These are phyloP conservation scores for Penstemon eatonii DNA, from an alignment of 257 asterid genomes.

Conservation along the genomic window DNA sequence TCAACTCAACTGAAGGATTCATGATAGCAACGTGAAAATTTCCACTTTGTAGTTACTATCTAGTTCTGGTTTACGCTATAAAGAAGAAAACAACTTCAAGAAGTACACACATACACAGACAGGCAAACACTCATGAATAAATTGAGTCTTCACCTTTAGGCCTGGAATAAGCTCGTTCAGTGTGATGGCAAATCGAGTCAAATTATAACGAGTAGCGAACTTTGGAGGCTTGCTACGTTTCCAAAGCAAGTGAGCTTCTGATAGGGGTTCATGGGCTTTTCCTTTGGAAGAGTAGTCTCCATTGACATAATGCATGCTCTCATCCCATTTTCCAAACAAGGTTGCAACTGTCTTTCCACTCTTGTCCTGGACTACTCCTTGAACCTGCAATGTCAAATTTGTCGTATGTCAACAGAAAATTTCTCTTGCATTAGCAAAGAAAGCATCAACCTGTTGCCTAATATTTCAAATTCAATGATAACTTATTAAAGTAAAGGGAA, in stretches of 20 bases:
- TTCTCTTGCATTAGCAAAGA: not conserved
- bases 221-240: constrained; percentile 75
- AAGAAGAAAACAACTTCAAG: not conserved
- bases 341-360: constrained; percentile 85
- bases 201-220: constrained; percentile 80
- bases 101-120: too few relatives aligned
- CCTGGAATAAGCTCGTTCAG: constrained; percentile 83
- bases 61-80: not conserved
- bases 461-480: not conserved
- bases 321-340: constrained; percentile 94
- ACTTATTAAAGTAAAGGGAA: not conserved
- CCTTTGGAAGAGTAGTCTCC: constrained; percentile 75
- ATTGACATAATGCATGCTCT: constrained; percentile 73
- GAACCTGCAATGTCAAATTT: constrained; percentile 58
- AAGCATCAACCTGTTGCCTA: not conserved
- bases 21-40: not conserved
- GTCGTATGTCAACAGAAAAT: constrained; percentile 6
- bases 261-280: constrained; percentile 53
- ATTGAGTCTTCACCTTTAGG: constrained; percentile 53
- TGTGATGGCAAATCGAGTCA: constrained; percentile 88
- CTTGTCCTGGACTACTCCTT: constrained; percentile 81
- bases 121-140: not conserved
- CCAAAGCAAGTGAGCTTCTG: constrained; percentile 83
- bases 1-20: not conserved
- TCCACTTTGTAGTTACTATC: not conserved